Percentiles rank a stretch among this genome's conserved stretches.
Conservation (phyloP, 2,329 filamentous ascomycete genomes). For the Cordyceps javanica region DNA sequence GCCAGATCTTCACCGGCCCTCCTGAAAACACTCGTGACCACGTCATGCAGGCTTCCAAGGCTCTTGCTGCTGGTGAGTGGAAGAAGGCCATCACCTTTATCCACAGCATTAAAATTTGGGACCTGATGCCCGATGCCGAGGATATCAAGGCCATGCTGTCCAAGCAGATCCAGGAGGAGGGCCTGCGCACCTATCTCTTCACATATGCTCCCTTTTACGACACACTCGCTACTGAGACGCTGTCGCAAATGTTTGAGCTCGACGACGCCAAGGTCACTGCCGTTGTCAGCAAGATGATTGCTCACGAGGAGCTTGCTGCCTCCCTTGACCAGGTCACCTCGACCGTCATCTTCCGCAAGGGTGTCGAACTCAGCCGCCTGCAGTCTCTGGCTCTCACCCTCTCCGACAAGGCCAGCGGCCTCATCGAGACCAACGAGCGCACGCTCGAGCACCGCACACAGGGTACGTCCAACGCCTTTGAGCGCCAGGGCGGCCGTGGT, state of each 20-base stretch:
- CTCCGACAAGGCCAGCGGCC: constrained; percentile 89
- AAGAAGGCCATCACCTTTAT: constrained; percentile 93
- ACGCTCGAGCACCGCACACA: constrained; percentile 95
- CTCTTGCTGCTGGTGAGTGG: constrained; percentile 94
- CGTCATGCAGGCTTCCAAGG: constrained; percentile 98
- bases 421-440: constrained; percentile 96
- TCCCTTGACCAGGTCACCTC: constrained; percentile 96
- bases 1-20: constrained; percentile 96
- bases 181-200: constrained; percentile 96
- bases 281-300: constrained; percentile 98
- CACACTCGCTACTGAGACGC: constrained; percentile 78
- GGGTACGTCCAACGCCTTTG: constrained; percentile 91
- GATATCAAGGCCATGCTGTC: constrained; percentile 97
- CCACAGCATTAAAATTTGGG: constrained; percentile 99
- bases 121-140: constrained; percentile 86
- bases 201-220: constrained; percentile 99
- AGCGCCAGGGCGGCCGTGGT: constrained; percentile 78
- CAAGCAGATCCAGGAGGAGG: constrained; percentile 97
- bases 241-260: constrained; percentile 94
- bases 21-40: constrained; percentile 98
- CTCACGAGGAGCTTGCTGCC: constrained; percentile 93
- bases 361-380: constrained; percentile 91
- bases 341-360: constrained; percentile 98
- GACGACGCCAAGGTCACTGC: constrained; percentile 86
- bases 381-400: constrained; percentile 92